Conservation (phyloP, 441 rosid genomes). For the Euphorbia neoarborescens region DNA sequence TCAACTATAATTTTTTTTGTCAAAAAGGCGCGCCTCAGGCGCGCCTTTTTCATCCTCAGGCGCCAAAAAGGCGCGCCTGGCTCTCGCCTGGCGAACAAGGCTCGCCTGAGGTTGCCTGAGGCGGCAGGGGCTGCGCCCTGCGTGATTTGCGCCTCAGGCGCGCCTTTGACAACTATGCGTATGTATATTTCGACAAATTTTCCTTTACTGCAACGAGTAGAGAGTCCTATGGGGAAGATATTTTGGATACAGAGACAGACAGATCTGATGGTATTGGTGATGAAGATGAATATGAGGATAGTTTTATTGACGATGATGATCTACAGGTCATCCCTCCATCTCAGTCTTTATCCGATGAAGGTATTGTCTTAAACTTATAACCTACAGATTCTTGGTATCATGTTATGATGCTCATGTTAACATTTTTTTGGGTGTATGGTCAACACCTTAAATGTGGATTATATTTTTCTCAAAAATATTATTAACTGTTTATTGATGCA, state of each 20-base stretch:
- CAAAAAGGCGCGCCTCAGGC: no score
- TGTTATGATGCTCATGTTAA: not conserved
- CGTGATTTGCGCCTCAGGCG: no score
- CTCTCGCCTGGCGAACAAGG: no score
- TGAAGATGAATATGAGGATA: slow-evolving; percentile 56
- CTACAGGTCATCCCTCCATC: slow-evolving; percentile 24
- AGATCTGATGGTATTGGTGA: slow-evolving; percentile 28
- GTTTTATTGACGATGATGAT: slow-evolving; percentile 63
- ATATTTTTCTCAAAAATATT: not conserved
- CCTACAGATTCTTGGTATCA: not conserved
- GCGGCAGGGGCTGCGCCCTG: no score
- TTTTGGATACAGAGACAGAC: slow-evolving; percentile 56
- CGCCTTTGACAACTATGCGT: no score
- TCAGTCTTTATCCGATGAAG: slow-evolving; percentile 26
- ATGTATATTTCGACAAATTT: slow-evolving; percentile 2
- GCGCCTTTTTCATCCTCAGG: no score
- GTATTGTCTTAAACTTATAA: slow-evolving; percentile 25
- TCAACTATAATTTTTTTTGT: not conserved
- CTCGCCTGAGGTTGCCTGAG: no score
- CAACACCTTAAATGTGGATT: not conserved
- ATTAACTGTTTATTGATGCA: not conserved
- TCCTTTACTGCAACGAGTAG: slow-evolving; percentile 33
- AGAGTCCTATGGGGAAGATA: slow-evolving; percentile 76
- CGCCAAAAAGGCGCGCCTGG: no score
- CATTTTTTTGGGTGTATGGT: not conserved